Percentiles rank a stretch among this genome's conserved stretches.
phyloP scores from a whole-genome alignment of 768 basidiomycete genomes.

The Boletus rubroflammeus region DNA sequence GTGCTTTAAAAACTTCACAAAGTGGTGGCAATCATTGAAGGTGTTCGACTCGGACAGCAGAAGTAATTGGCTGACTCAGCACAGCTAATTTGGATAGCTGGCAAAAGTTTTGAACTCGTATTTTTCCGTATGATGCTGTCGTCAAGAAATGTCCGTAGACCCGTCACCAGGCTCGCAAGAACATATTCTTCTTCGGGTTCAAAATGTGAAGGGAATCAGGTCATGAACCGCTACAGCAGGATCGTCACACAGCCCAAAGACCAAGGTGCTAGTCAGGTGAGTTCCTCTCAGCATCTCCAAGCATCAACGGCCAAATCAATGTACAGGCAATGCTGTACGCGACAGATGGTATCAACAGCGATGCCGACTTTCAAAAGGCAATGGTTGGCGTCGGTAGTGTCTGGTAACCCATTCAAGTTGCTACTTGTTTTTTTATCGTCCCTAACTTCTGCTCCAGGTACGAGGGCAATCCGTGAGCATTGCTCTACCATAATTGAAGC shows the following conservation, averaged over 20 bases:
- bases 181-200: constrained; percentile 36
- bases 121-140: constrained; percentile 18
- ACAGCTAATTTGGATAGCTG: neutral
- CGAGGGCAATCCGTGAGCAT: constrained; percentile 92
- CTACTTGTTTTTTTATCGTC: neutral
- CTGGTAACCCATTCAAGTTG: constrained; percentile 58
- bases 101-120: neutral
- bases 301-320: neutral
- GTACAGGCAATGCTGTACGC: constrained; percentile 95
- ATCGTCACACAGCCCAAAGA: constrained; percentile 87
- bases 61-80: constrained; percentile 19
- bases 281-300: constrained; percentile 1
- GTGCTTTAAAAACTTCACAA: no score
- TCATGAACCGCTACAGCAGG: constrained; percentile 72
- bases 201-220: constrained; percentile 38
- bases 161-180: constrained; percentile 28
- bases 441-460: constrained; percentile 59
- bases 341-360: constrained; percentile 82
- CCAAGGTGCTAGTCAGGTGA: constrained; percentile 91
- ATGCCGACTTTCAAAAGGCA: constrained; percentile 88
- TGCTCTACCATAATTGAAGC: neutral
- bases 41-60: no score
- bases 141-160: constrained; percentile 14
- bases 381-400: constrained; percentile 98
- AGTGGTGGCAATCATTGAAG: no score